These are phyloP conservation scores for Forsythia viridissima DNA, from an alignment of 257 asterid genomes.

Conservation along the genomic window DNA sequence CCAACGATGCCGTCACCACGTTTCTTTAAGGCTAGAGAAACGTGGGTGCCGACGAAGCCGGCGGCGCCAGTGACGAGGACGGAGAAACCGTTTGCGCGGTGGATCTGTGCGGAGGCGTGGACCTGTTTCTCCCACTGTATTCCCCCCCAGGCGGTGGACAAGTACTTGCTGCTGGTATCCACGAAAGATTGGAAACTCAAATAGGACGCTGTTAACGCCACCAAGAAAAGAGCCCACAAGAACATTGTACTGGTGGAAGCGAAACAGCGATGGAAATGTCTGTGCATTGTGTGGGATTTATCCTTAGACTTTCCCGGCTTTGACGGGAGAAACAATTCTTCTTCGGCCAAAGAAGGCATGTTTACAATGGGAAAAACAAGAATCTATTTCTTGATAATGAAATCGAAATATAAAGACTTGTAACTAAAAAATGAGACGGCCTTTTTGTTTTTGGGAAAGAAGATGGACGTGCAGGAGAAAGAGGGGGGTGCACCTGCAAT, in stretches of 20 bases:
- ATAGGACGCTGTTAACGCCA: constrained; percentile 71
- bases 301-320: constrained; percentile 76
- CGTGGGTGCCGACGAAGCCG: constrained; percentile 78
- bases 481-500: constrained; percentile 56
- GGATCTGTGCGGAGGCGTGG: constrained; percentile 58
- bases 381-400: background rate
- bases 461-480: constrained; percentile 45
- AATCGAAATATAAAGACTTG: background rate
- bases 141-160: constrained; percentile 68
- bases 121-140: constrained; percentile 63
- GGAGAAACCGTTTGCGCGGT: constrained; percentile 49
- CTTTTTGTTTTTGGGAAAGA: background rate
- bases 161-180: constrained; percentile 52
- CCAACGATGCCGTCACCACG: constrained; percentile 94
- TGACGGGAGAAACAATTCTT: constrained; percentile 60
- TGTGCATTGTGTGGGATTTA: constrained; percentile 49
- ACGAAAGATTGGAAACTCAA: constrained; percentile 66
- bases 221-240: constrained; percentile 69
- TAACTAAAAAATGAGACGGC: background rate
- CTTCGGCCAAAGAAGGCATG: constrained; percentile 55
- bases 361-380: background rate
- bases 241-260: constrained; percentile 78
- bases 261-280: constrained; percentile 66
- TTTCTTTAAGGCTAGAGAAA: constrained; percentile 62
- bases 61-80: constrained; percentile 90